Percentiles rank a stretch among this genome's conserved stretches.
phyloP scores from a whole-genome alignment of 257 asterid species.

The Solanum chaucha region DNA sequence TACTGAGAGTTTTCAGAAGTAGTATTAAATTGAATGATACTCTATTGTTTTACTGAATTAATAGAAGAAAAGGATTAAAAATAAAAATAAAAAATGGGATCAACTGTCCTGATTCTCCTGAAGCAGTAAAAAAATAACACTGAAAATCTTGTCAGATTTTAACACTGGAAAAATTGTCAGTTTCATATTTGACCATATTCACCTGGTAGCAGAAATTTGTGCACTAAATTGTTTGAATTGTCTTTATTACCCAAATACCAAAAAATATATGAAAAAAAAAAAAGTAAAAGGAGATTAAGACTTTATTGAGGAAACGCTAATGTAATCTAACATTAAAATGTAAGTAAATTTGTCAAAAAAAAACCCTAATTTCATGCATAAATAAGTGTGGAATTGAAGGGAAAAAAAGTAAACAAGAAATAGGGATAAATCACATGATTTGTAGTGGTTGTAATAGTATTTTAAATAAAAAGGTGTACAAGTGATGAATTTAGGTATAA shows the following conservation, averaged over 20 bases:
- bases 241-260: not conserved
- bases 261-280: not conserved
- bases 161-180: not conserved
- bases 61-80: not conserved
- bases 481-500: not conserved
- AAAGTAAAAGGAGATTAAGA: not conserved
- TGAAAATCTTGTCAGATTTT: not conserved
- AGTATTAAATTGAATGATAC: not conserved
- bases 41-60: not conserved
- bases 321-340: not conserved
- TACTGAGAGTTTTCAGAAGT: not conserved
- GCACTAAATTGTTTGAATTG: not conserved
- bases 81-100: not conserved
- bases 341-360: not conserved
- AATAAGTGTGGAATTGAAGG: not conserved
- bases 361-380: not conserved
- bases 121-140: not conserved
- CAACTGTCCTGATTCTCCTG: constrained; percentile 8
- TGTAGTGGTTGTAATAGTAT: not conserved
- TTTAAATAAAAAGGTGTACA: not conserved
- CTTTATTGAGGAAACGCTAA: not conserved
- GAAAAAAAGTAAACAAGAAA: not conserved
- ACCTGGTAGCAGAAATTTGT: not conserved
- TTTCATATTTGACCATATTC: not conserved
- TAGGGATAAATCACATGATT: not conserved